Conservation (phyloP, 179 eudicot species). For the Heliamphora pulchella region DNA sequence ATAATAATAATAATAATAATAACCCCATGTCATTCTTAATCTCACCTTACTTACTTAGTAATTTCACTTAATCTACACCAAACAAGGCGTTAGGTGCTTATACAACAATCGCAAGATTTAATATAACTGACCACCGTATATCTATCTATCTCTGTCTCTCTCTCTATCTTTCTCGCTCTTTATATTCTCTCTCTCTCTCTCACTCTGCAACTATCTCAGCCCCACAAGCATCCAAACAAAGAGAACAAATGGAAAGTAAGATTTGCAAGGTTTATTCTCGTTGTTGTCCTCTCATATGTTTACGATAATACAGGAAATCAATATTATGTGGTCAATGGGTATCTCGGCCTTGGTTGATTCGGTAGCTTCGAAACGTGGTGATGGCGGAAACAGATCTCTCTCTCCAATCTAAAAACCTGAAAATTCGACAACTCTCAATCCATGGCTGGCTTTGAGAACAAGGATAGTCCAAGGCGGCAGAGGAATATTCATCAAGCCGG, state of each 20-base stretch:
- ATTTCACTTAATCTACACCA: no score
- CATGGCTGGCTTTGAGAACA: not conserved
- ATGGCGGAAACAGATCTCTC: conserved; percentile 8
- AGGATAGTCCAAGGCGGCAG: not conserved
- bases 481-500: not conserved
- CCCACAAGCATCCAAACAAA: conserved; percentile 29
- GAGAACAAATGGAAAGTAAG: conserved; percentile 28
- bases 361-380: conserved; percentile 17
- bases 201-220: conserved; percentile 17
- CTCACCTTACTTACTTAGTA: no score
- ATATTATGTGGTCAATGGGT: conserved; percentile 16
- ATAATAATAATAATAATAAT: no score
- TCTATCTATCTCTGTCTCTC: conserved; percentile 8
- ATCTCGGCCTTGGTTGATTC: conserved; percentile 11
- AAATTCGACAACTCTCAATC: not conserved
- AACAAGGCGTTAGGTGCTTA: no score
- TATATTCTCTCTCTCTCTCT: conserved; percentile 8
- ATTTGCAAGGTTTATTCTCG: conserved; percentile 29
- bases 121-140: conserved; percentile 8
- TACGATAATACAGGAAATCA: conserved; percentile 13
- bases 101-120: not conserved
- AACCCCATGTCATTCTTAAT: no score
- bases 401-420: not conserved
- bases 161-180: not conserved
- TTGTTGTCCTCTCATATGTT: conserved; percentile 19